Conservation (phyloP, 1,284 basidiomycete genomes). For the Trichosporon faecale region DNA sequence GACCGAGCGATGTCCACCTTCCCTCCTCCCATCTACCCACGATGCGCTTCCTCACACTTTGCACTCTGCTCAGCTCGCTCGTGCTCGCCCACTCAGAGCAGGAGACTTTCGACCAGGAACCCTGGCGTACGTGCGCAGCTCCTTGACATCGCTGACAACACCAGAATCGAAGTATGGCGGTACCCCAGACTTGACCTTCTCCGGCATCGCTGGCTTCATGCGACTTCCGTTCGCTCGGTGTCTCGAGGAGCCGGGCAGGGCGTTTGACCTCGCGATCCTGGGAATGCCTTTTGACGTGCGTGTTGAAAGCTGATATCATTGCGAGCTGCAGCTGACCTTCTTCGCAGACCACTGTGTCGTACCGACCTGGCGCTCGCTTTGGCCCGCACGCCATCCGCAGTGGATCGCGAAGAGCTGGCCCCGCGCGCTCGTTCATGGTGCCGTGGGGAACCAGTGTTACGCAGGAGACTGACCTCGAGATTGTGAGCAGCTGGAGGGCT, state of each 20-base stretch:
- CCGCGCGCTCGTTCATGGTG: constrained; percentile 20
- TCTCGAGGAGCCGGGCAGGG: constrained; percentile 45
- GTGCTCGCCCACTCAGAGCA: background rate
- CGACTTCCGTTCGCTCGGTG: constrained; percentile 46
- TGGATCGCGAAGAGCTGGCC: constrained; percentile 19
- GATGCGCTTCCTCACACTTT: background rate
- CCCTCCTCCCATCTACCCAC: no score
- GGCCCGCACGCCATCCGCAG: constrained; percentile 47
- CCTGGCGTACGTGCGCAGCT: constrained; percentile 17
- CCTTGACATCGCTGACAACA: background rate
- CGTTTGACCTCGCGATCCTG: constrained; percentile 52
- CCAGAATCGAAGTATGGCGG: constrained; percentile 37
- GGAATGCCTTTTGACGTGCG: constrained; percentile 50
- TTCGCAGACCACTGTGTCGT: constrained; percentile 23
- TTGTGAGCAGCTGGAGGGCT: constrained; percentile 16
- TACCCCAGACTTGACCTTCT: constrained; percentile 45
- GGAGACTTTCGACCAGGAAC: constrained; percentile 14
- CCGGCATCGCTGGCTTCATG: constrained; percentile 48
- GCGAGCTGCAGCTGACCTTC: background rate
- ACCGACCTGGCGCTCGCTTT: constrained; percentile 46
- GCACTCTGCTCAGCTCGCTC: background rate
- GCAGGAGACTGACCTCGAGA: constrained; percentile 19
- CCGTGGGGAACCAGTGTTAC: constrained; percentile 22
- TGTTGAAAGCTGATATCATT: background rate
- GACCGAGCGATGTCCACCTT: background rate